phyloP scores from a whole-genome alignment of 1,284 basidiomycete genomes.

The Meripilus lineatus region DNA sequence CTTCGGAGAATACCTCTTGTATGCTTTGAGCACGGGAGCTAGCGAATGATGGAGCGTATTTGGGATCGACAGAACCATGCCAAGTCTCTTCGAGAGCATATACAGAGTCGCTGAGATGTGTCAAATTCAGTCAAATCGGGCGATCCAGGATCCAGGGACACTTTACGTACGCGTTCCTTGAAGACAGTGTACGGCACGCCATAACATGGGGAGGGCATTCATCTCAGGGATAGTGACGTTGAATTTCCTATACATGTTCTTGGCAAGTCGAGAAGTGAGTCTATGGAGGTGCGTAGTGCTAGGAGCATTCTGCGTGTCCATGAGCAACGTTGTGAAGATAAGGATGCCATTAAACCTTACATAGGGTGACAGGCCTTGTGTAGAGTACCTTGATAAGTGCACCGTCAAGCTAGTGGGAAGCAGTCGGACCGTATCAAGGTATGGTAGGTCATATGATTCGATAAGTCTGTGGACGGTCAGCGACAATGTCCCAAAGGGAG shows the following conservation, averaged over 20 bases:
- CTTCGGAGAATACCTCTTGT: slow-evolving; percentile 36
- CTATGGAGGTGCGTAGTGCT: slow-evolving; percentile 51
- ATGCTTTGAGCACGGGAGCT: slow-evolving; percentile 34
- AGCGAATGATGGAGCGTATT: slow-evolving; percentile 57
- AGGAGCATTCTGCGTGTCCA: slow-evolving; percentile 54
- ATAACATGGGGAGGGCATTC: slow-evolving; percentile 77
- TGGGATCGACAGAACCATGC: slow-evolving; percentile 52
- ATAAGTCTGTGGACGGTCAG: slow-evolving; percentile 46
- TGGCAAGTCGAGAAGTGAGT: slow-evolving; percentile 60
- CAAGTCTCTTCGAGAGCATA: slow-evolving; percentile 52
- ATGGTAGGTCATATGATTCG: slow-evolving; percentile 74
- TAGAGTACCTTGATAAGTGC: slow-evolving; percentile 67
- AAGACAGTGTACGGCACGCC: slow-evolving; percentile 69
- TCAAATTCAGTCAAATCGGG: not conserved
- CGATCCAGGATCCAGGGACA: not conserved
- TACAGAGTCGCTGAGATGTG: slow-evolving; percentile 54
- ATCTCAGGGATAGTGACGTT: slow-evolving; percentile 70
- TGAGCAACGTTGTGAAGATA: not conserved
- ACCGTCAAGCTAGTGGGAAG: slow-evolving; percentile 61
- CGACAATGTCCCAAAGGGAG: not conserved
- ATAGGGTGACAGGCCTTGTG: slow-evolving; percentile 61
- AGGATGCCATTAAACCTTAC: slow-evolving; percentile 35
- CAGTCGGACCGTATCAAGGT: slow-evolving; percentile 67
- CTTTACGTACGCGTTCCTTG: slow-evolving; percentile 69
- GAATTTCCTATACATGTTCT: slow-evolving; percentile 45